Evolutionary conservation across 352 stramenopile genomes (phyloP).

Genomic region (Phytopythium helicoides): DNA sequence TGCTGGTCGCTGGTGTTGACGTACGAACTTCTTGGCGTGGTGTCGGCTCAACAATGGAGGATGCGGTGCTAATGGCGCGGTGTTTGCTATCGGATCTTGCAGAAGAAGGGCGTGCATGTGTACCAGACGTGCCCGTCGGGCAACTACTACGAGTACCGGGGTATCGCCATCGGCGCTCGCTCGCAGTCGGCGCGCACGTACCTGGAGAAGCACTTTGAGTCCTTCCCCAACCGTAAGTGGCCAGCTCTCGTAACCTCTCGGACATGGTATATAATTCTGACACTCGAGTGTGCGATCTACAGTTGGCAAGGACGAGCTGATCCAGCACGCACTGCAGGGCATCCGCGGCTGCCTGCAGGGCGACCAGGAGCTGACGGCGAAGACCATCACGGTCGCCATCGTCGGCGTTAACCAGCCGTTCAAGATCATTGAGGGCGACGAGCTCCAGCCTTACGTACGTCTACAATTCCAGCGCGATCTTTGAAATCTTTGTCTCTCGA

Average conservation of each 20-base stretch:
- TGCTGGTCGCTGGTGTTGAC: conserved; percentile 93
- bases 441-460: conserved; percentile 94
- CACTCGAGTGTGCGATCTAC: conserved; percentile 3
- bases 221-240: conserved; percentile 82
- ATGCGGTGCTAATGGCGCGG: no score
- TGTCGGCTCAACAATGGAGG: neutral
- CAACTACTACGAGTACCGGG: conserved; percentile 99
- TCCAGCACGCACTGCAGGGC: conserved; percentile 97
- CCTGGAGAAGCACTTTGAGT: conserved; percentile 98
- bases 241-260: neutral
- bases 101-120: conserved; percentile 97
- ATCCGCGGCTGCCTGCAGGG: conserved; percentile 95
- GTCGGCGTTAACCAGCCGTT: conserved; percentile 94
- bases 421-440: conserved; percentile 92
- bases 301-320: conserved; percentile 94
- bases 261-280: neutral
- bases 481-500: no score
- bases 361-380: conserved; percentile 93
- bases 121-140: conserved; percentile 98
- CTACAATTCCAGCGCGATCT: neutral
- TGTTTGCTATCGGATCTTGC: conserved; percentile 10
- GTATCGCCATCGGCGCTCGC: conserved; percentile 96
- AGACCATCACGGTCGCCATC: conserved; percentile 92
- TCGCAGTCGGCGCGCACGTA: conserved; percentile 98
- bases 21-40: conserved; percentile 42